Conservation (phyloP, 495 filamentous ascomycete genomes). For the Aspergillus avenaceus region DNA sequence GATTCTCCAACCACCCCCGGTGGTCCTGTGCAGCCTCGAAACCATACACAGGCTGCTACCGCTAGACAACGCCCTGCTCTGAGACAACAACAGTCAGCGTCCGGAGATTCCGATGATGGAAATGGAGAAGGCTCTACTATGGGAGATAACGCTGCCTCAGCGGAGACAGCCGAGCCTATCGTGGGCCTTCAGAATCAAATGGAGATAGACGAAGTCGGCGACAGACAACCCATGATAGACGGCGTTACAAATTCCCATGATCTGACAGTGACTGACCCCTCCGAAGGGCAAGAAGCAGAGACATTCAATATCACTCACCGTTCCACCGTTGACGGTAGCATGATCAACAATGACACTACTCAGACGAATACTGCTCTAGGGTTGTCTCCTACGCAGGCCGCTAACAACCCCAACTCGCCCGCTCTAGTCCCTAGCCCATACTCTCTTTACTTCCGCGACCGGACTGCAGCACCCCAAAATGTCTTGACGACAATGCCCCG, state of each 20-base stretch:
- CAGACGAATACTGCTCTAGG: conserved; percentile 61
- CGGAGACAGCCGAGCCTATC: conserved; percentile 68
- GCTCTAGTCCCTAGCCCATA: conserved; percentile 64
- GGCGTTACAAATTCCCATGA: conserved; percentile 70
- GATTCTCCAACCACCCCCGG: conserved; percentile 90
- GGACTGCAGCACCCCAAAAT: conserved; percentile 59
- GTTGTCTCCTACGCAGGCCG: conserved; percentile 72
- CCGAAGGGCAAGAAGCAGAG: conserved; percentile 77
- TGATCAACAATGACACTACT: conserved; percentile 61
- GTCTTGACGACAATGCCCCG: conserved; percentile 85
- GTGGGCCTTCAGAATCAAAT: conserved; percentile 74
- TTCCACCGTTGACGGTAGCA: conserved; percentile 79
- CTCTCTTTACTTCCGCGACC: conserved; percentile 72
- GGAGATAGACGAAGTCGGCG: conserved; percentile 76
- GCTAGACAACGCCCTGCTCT: conserved; percentile 69
- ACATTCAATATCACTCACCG: conserved; percentile 97
- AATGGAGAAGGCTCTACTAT: conserved; percentile 71
- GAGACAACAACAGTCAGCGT: conserved; percentile 80
- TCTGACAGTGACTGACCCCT: conserved; percentile 70
- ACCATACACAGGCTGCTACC: conserved; percentile 35
- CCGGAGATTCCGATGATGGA: conserved; percentile 82
- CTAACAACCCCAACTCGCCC: conserved; percentile 65
- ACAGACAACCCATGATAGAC: conserved; percentile 68
- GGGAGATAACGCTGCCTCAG: conserved; percentile 54
- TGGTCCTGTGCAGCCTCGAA: conserved; percentile 56